Evolutionary conservation across 1,284 basidiomycete species (phyloP).

Genomic region (Irpex sp.): DNA sequence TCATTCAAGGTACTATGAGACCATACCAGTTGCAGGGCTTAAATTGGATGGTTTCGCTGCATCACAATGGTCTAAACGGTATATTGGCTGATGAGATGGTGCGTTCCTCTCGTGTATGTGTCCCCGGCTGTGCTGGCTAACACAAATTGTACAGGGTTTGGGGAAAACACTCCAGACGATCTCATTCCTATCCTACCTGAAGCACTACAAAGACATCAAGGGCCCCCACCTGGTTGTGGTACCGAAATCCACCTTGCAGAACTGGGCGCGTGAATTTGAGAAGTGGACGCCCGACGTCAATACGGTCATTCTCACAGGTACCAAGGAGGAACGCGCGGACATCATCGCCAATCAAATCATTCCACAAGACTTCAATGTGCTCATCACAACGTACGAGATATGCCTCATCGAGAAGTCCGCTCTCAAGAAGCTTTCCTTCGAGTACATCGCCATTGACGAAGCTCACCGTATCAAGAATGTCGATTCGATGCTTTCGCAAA

Average conservation of each 20-base stretch:
- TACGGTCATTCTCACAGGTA: conserved; percentile 80
- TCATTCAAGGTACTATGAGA: conserved; percentile 88
- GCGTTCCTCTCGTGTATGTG: conserved; percentile 16
- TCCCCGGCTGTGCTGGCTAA: conserved; percentile 2
- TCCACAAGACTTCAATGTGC: conserved; percentile 89
- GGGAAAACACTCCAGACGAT: conserved; percentile 99
- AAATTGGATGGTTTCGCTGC: conserved; percentile 95
- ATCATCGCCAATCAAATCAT: conserved; percentile 80
- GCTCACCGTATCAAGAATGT: conserved; percentile 99
- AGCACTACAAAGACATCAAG: conserved; percentile 71
- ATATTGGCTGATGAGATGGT: conserved; percentile 96
- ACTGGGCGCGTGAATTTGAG: conserved; percentile 93
- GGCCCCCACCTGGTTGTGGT: conserved; percentile 96
- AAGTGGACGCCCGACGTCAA: conserved; percentile 92
- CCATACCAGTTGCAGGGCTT: conserved; percentile 95
- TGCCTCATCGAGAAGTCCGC: conserved; percentile 92
- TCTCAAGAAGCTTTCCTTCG: conserved; percentile 94
- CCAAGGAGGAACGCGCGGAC: conserved; percentile 85
- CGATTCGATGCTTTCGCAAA: conserved; percentile 94
- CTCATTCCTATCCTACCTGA: conserved; percentile 94
- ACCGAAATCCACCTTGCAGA: conserved; percentile 96
- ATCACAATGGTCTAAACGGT: conserved; percentile 92
- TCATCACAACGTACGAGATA: conserved; percentile 97
- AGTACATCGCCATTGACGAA: conserved; percentile 99
- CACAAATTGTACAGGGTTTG: conserved; percentile 64